These are phyloP conservation scores for Mycena citricolor DNA, from an alignment of 1,284 basidiomycete species.

Conservation along the genomic window DNA sequence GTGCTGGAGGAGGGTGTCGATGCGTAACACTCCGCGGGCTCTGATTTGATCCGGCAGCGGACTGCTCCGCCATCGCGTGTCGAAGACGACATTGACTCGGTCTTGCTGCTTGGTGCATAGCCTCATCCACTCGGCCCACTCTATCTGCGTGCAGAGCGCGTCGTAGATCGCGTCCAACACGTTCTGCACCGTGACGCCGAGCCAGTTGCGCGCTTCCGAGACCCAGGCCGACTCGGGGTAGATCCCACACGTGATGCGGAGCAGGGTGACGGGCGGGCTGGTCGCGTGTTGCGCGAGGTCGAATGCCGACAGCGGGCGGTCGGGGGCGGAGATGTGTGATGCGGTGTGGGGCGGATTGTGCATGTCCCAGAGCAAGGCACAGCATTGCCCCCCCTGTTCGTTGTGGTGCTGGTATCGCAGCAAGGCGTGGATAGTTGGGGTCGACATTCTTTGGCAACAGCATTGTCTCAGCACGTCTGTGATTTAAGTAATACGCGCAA, in stretches of 20 bases:
- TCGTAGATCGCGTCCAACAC: conserved; percentile 44
- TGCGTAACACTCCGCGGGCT: conserved; percentile 42
- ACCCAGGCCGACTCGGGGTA: conserved; percentile 41
- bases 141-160: conserved; percentile 38
- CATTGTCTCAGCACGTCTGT: no score
- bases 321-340: conserved; percentile 28
- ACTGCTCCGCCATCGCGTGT: conserved; percentile 40
- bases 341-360: conserved; percentile 38
- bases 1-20: conserved; percentile 48
- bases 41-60: conserved; percentile 34
- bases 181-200: conserved; percentile 48
- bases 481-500: no score
- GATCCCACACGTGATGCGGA: conserved; percentile 47
- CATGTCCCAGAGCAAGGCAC: conserved; percentile 47
- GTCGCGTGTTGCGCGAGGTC: conserved; percentile 44
- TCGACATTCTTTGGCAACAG: no score
- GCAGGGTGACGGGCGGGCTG: conserved; percentile 35
- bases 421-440: conserved; percentile 29
- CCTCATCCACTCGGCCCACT: conserved; percentile 40
- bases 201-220: conserved; percentile 36
- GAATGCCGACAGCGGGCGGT: conserved; percentile 29
- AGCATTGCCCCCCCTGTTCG: conserved; percentile 25
- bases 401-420: conserved; percentile 33
- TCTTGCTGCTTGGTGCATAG: conserved; percentile 41
- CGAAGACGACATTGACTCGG: conserved; percentile 41